Percentiles rank a stretch among this genome's conserved stretches.
These are phyloP conservation scores for Saturnispora kantuleensis DNA, from an alignment of 805 yeast species.

Conservation along the genomic window DNA sequence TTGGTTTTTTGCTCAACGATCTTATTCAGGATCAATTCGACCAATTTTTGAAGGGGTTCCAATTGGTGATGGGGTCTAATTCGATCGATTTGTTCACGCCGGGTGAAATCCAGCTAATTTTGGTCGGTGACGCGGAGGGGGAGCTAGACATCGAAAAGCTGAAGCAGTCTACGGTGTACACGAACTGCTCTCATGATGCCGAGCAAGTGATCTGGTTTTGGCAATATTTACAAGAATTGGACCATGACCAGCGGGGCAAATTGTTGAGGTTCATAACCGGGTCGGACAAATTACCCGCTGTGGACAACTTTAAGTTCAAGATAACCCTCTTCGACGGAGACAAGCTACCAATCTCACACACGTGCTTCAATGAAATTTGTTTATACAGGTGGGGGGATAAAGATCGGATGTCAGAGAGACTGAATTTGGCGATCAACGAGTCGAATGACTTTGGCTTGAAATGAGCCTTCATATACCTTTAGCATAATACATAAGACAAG, in stretches of 20 bases:
- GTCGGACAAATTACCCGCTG: constrained; percentile 85
- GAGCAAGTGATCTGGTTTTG: constrained; percentile 74
- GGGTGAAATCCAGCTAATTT: constrained; percentile 66
- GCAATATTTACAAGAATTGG: constrained; percentile 52
- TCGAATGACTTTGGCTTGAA: constrained; percentile 73
- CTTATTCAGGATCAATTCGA: constrained; percentile 43
- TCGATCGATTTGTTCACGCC: constrained; percentile 74
- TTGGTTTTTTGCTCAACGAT: constrained; percentile 48
- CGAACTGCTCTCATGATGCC: constrained; percentile 42
- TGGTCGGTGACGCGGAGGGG: constrained; percentile 60
- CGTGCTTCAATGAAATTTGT: constrained; percentile 88
- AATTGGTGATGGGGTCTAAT: constrained; percentile 66
- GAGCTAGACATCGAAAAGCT: constrained; percentile 57
- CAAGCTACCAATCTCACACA: constrained; percentile 77
- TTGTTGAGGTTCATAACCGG: constrained; percentile 78
- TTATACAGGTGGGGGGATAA: constrained; percentile 52
- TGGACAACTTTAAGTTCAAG: constrained; percentile 64
- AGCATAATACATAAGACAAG: not conserved
- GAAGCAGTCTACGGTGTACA: constrained; percentile 63
- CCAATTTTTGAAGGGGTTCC: constrained; percentile 63
- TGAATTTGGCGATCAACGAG: constrained; percentile 62
- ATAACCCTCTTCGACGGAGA: constrained; percentile 30
- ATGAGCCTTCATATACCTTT: not conserved
- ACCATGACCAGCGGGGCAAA: constrained; percentile 42
- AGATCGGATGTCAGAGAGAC: constrained; percentile 46